Evolutionary conservation across 2,329 filamentous ascomycete genomes (phyloP), one percentile per base, ranked within the genome.

Genomic region (Beauveria bassiana): DNA sequence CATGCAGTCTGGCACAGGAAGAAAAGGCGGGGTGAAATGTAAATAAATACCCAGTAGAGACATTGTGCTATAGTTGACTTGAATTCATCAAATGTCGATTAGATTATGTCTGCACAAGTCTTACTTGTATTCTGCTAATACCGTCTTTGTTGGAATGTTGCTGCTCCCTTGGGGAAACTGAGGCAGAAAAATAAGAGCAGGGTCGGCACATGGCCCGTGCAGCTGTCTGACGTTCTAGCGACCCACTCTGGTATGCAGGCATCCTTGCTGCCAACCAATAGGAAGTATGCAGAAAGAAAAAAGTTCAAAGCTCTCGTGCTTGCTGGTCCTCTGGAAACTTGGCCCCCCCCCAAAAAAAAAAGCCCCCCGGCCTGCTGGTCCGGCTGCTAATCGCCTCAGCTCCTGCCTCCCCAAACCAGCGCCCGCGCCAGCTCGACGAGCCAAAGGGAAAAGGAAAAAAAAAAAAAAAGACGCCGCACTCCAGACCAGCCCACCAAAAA

Each of bases 301-400:
- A 75, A 74, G 71, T 68, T 72, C 70, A 61, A 65, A 73, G 71
- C 71, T 73, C 70, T 73, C 66, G 70, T 72, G 71, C 70, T 59
- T 59, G 58, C 20, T 56, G 46, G 55, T 51, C 61, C 16, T 58
- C 54, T 58, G 24, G 38, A 10, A 28, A 43, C 22, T 10, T 38
- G 22, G 14, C 31, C 47, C 46, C 46, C 46, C 45, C 24, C 38
- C 34, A 47, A 40, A 47, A 51, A 51, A 34, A 20, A 52, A 24
- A 7, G 5, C n/a, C 24, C 52, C 52, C 52, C 38, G 52, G 52
- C 40, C 40, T 45, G 40, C 52, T 45, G 24, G 43, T 31, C 46
- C 46, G 26, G 34, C 60, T 46, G 47, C 61, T 42, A 24, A 53
- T 57, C 54, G 52, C 61, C 54, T 58, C 46, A 58, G 61, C 46